Evolutionary conservation across 2,329 filamentous ascomycete species (phyloP), one percentile per base, ranked within the genome.

Genomic region (Spiromastix sp.): DNA sequence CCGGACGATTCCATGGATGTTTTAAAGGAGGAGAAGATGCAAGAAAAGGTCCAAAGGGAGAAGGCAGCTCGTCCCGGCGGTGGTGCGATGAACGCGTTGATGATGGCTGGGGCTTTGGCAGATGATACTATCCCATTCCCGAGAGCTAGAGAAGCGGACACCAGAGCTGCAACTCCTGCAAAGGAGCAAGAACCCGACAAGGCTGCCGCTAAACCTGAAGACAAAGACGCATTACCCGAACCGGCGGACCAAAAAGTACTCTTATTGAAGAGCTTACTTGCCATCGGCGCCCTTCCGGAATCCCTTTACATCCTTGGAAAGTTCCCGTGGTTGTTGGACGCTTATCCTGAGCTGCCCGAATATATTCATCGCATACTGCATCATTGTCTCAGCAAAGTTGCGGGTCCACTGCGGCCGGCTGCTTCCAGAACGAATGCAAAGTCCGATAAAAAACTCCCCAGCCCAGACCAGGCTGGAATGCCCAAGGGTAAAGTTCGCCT

Each of bases 211-310:
- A 60, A 62, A 42, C 41, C 49, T 1, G 64, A 66, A 25, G 59
- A 67, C 24, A 67, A 66, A 43, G 65, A 71, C 18, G 55, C 67
- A n/a, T 49, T 72, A 7, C 80, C 81, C 2, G 81, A 87, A 39
- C 85, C 85, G 2, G 68, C 74, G 10, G 89, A 96, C 47, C 89
- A 96, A 52, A 98, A 98, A 59, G 77, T 89, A 0, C 68, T 79
- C 29, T 68, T 98, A 1, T 69, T 98, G 15, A 85, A 81, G 44
- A 86, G 86, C 47, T 69, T 98, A 11, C 71, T 98, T 2, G 83
- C 83, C 4, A 91, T 95, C 39, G 91, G 93, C 26, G 89, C 91
- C 18, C 70, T 98, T 21, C 91, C 91, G 0, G 91, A 98, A 60
- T 79, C 91, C 1, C 68, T 98, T 2, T 96, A 89, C 56, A 84